These are phyloP conservation scores for Mastigamoeba balamuthi DNA, from an alignment of 78 protist genomes.

Conservation along the genomic window DNA sequence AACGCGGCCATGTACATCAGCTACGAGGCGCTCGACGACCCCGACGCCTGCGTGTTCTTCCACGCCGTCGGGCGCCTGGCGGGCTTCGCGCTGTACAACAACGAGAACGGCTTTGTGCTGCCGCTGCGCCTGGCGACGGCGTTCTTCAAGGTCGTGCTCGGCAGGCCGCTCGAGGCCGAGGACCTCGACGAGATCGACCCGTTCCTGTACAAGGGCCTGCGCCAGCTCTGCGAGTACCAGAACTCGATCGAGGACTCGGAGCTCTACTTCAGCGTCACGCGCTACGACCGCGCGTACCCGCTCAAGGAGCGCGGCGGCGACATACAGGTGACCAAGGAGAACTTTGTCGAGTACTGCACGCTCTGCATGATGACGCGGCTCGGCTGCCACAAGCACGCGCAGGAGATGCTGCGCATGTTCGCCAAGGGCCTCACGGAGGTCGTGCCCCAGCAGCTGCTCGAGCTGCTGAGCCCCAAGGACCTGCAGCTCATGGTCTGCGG, in stretches of 20 bases:
- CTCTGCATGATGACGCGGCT: neutral
- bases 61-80: neutral
- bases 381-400: neutral
- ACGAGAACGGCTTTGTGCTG: neutral
- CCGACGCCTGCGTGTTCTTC: neutral
- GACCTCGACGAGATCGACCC: neutral
- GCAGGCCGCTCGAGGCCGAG: neutral
- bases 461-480: neutral
- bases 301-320: neutral
- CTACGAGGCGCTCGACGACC: neutral
- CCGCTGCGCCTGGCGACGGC: neutral
- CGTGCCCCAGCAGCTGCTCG: neutral
- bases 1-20: neutral
- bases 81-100: neutral
- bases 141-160: neutral
- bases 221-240: neutral
- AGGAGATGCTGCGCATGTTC: neutral
- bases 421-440: neutral
- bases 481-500: neutral
- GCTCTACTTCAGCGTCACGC: neutral
- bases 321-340: neutral
- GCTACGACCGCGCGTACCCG: neutral
- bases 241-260: neutral
- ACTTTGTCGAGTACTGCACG: neutral
- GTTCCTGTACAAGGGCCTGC: neutral